Percentiles rank a stretch among this genome's conserved stretches.
Evolutionary conservation across 257 asterid genomes (phyloP).

Genomic region (Nicotiana obtusifolia): DNA sequence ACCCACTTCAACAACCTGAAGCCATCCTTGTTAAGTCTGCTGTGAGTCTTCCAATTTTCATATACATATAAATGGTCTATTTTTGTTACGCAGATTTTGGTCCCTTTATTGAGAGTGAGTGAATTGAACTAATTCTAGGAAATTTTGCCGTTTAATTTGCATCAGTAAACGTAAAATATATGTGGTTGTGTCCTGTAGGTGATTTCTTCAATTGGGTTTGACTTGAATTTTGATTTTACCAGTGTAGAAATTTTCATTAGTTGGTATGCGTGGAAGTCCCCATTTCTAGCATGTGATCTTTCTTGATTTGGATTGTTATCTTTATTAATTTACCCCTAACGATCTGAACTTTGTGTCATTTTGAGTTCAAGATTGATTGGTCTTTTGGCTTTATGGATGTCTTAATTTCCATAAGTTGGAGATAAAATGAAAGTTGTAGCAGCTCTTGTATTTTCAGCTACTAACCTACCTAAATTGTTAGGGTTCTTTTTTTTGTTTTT

Average conservation of each 20-base stretch:
- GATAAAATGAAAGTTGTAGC: not conserved
- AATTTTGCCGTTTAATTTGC: not conserved
- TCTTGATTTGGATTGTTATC: not conserved
- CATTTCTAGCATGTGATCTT: not conserved
- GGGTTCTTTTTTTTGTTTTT: not conserved
- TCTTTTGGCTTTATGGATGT: not conserved
- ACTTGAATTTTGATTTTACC: not conserved
- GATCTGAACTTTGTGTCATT: not conserved
- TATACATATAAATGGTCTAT: not conserved
- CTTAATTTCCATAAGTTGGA: not conserved
- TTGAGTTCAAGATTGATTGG: not conserved
- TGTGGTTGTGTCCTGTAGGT: constrained; percentile 17
- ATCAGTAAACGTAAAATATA: not conserved
- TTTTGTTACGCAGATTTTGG: not conserved
- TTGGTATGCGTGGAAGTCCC: not conserved
- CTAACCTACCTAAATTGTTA: not conserved
- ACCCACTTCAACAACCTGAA: constrained; percentile 39
- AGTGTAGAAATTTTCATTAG: not conserved
- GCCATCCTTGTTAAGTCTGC: constrained; percentile 56
- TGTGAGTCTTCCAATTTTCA: constrained; percentile 34
- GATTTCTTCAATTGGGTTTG: constrained; percentile 15
- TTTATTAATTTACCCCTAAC: not conserved
- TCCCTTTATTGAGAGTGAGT: not conserved
- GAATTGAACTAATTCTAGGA: not conserved
- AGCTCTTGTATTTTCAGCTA: not conserved